Evolutionary conservation across 2,329 filamentous ascomycete genomes (phyloP).

Genomic region (Myriosclerotinia curreyana): DNA sequence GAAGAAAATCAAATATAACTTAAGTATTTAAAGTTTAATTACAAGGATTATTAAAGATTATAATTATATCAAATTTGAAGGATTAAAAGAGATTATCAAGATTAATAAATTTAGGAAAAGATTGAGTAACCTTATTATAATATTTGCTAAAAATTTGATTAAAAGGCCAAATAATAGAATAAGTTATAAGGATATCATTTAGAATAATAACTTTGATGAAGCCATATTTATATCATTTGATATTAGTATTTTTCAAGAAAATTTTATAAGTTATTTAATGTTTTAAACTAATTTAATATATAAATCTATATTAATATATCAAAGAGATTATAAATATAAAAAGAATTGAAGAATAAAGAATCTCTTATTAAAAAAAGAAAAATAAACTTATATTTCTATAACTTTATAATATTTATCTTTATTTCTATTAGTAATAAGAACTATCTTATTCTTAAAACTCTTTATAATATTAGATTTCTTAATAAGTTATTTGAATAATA

Average conservation of each 20-base stretch:
- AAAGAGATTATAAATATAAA: not conserved
- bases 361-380: constrained; percentile 32
- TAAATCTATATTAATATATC: not conserved
- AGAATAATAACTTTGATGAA: constrained; percentile 82
- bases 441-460: constrained; percentile 59
- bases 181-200: constrained; percentile 71
- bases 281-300: not conserved
- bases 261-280: not conserved
- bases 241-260: constrained; percentile 21
- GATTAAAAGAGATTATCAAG: constrained; percentile 46
- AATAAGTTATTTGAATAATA: constrained; percentile 74
- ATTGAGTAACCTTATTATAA: constrained; percentile 57
- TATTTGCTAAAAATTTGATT: constrained; percentile 61
- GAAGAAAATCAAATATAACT: constrained; percentile 76
- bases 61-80: constrained; percentile 82
- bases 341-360: not conserved
- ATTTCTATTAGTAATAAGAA: constrained; percentile 70
- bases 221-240: constrained; percentile 52
- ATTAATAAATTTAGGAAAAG: constrained; percentile 51
- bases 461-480: constrained; percentile 53
- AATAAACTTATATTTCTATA: constrained; percentile 51
- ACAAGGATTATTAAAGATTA: constrained; percentile 92
- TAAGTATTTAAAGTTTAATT: constrained; percentile 93
- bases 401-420: too few species aligned
- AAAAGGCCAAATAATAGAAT: constrained; percentile 82